Percentiles rank a stretch among this genome's conserved stretches.
phyloP scores from a whole-genome alignment of 768 basidiomycete genomes.

The Xerocomellus chrysenteron region DNA sequence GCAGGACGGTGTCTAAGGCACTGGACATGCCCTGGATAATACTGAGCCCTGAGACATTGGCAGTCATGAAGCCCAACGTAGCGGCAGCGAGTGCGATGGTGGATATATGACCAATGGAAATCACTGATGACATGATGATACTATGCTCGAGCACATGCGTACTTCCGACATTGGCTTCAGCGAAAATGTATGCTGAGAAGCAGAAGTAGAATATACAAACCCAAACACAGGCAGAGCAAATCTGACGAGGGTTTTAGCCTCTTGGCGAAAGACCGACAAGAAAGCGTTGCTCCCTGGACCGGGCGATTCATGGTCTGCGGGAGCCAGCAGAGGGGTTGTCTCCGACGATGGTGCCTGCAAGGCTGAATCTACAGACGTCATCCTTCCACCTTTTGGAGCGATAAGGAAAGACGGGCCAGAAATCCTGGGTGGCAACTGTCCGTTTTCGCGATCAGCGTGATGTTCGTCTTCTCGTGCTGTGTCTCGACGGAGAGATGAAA shows the following conservation, averaged over 20 bases:
- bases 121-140: slow-evolving; percentile 77
- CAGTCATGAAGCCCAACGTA: slow-evolving; percentile 72
- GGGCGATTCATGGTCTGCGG: slow-evolving; percentile 34
- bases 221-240: slow-evolving; percentile 78
- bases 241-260: slow-evolving; percentile 47
- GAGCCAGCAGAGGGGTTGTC: slow-evolving; percentile 54
- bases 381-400: neutral
- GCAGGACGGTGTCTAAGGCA: slow-evolving; percentile 90
- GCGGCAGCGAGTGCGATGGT: slow-evolving; percentile 87
- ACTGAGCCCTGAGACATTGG: slow-evolving; percentile 54
- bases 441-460: neutral
- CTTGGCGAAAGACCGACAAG: slow-evolving; percentile 1
- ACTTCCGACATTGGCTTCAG: slow-evolving; percentile 26
- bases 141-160: slow-evolving; percentile 85
- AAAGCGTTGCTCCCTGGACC: slow-evolving; percentile 20
- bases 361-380: neutral
- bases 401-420: slow-evolving; percentile 2
- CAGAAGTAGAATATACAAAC: slow-evolving; percentile 40
- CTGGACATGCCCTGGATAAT: slow-evolving; percentile 82
- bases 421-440: neutral
- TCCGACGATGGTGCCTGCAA: slow-evolving; percentile 34
- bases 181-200: neutral
- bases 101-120: slow-evolving; percentile 91
- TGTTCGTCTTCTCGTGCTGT: slow-evolving; percentile 40
- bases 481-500: slow-evolving; percentile 52